Base-by-base conservation (phyloP, 352 stramenopile species). In the Stramenopiles sp. region DNA sequence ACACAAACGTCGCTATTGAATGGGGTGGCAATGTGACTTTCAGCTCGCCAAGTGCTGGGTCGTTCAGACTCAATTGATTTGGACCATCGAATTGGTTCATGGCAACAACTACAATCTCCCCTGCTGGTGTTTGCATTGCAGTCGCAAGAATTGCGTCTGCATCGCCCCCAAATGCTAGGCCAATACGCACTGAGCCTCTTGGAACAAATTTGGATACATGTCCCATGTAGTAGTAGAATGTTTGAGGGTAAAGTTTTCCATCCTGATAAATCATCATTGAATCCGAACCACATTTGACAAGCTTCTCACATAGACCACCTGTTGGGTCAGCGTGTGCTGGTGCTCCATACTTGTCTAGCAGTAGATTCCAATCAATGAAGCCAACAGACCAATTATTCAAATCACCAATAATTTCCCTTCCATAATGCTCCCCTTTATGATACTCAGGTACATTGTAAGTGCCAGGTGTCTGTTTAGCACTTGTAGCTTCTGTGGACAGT, bases 211-310 rank as follows among this genome's bases (percentile, higher is more conserved):
- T 91, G 55, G 89, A 93, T 82, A 95, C 92, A 84, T 96, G 91
- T 82, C 92, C 89, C 81, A 96, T 92, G 80, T 93, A 93, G 85
- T 95, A 94, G 84, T 92, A 96, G 87, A 94, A 92, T 0, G 91
- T 91, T 82, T 96, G 90, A 27, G 94, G 86, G 39, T 83, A 87
- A 82, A 91, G 93, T 82, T 92, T 86, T 82, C 91, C 85, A 81
- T 84, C 82, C 76, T 92, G 55, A 71, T 25, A 71, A 27, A 71
- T 71, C 22, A 71, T 27, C 55, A 71, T 71, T 22, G 55, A 71
- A 71, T 71, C 55, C 27, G 55, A 71, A 22, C 55, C 55, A 27
- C 55, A 71, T 27, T 71, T 71, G 55, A 71, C 27, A 27, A 71
- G 55, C 55, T 71, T 71, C 55, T 71, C 55, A 27, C 55, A 71